Percentiles rank a stretch among this genome's conserved stretches.
These are phyloP conservation scores for Penicillium pulvis DNA, from an alignment of 495 filamentous ascomycete genomes.

Conservation along the genomic window DNA sequence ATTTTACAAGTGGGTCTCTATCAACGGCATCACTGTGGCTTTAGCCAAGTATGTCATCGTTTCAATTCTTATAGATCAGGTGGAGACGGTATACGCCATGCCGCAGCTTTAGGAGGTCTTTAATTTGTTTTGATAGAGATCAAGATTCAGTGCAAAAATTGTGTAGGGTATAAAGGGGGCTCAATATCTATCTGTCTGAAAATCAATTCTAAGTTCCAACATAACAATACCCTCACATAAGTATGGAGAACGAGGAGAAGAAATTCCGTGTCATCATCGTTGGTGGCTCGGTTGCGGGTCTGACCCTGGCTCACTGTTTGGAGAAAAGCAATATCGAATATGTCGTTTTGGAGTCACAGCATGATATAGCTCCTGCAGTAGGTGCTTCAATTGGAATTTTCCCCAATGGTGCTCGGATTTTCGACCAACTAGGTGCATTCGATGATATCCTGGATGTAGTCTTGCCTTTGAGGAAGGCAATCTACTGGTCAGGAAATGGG, in stretches of 20 bases:
- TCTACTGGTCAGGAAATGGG: neutral
- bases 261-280: conserved; percentile 46
- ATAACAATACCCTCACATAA: too few relatives aligned
- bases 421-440: conserved; percentile 53
- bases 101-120: too few relatives aligned
- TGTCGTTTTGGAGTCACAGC: conserved; percentile 47
- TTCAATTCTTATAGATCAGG: too few relatives aligned
- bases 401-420: conserved; percentile 39
- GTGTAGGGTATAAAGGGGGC: too few relatives aligned
- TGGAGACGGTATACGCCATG: too few relatives aligned
- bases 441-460: conserved; percentile 27
- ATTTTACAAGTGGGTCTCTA: neutral
- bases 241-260: neutral
- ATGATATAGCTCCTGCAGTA: conserved; percentile 36
- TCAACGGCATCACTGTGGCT: too few relatives aligned
- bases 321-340: conserved; percentile 47
- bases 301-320: conserved; percentile 53
- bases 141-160: too few relatives aligned
- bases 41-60: too few relatives aligned
- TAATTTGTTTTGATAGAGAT: too few relatives aligned
- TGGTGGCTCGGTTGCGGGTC: conserved; percentile 52
- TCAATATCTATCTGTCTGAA: too few relatives aligned
- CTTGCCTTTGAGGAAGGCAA: conserved; percentile 17
- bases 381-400: conserved; percentile 44
- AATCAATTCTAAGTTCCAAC: too few relatives aligned